These are phyloP conservation scores for Viridothelium virens DNA, from an alignment of 495 filamentous ascomycete genomes.

Conservation along the genomic window DNA sequence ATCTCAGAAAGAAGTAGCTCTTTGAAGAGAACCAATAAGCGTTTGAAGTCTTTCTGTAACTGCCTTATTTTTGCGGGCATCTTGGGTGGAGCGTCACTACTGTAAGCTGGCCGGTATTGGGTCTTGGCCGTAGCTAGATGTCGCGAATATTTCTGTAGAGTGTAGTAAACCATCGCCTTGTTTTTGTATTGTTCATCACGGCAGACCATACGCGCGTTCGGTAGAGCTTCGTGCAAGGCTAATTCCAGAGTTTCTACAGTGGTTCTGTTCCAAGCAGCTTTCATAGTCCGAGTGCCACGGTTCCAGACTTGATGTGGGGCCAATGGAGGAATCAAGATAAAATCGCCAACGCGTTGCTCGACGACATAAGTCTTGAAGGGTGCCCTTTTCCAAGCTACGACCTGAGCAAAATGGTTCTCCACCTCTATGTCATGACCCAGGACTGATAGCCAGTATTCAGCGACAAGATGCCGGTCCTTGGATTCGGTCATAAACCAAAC, in stretches of 20 bases:
- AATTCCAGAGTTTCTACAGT: conserved; percentile 83
- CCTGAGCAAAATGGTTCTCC: conserved; percentile 89
- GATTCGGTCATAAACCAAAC: conserved; percentile 98
- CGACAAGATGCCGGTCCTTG: conserved; percentile 75
- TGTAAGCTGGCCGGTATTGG: conserved; percentile 32
- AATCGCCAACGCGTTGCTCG: conserved; percentile 86
- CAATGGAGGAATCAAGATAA: conserved; percentile 88
- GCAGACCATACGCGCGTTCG: conserved; percentile 81
- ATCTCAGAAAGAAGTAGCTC: conserved; percentile 74
- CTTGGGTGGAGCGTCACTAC: conserved; percentile 23
- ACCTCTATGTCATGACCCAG: conserved; percentile 94
- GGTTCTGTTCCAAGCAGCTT: conserved; percentile 96
- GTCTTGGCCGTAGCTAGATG: conserved; percentile 50
- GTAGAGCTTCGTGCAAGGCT: conserved; percentile 77
- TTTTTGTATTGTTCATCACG: conserved; percentile 99
- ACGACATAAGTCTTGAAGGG: conserved; percentile 89
- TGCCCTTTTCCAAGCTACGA: conserved; percentile 86
- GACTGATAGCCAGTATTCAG: conserved; percentile 85
- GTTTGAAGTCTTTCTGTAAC: conserved; percentile 68
- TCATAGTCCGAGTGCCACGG: conserved; percentile 86
- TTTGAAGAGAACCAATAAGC: conserved; percentile 67
- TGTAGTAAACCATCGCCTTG: conserved; percentile 86
- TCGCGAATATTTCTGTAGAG: conserved; percentile 65
- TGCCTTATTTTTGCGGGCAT: conserved; percentile 52
- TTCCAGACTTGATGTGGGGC: conserved; percentile 99